Evolutionary conservation across 768 basidiomycete species (phyloP).

Genomic region (Gyrodon lividus): DNA sequence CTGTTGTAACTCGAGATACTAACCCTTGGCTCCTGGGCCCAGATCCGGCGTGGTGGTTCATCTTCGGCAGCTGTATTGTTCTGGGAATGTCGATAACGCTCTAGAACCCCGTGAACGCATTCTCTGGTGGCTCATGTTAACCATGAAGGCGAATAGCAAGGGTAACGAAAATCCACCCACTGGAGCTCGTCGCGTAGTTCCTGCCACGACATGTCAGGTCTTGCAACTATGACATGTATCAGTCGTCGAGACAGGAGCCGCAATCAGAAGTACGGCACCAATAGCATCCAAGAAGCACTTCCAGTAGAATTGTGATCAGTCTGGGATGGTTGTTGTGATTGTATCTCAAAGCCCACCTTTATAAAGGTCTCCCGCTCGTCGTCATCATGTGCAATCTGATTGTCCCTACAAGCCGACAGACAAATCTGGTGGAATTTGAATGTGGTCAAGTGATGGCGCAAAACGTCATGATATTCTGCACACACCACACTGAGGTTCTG

Average conservation of each 20-base stretch:
- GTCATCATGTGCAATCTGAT: constrained; percentile 24
- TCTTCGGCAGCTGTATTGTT: not conserved
- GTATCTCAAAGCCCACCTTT: constrained; percentile 14
- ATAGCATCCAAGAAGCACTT: constrained; percentile 21
- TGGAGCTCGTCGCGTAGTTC: constrained; percentile 18
- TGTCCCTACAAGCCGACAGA: constrained; percentile 28
- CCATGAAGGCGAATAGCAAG: not conserved
- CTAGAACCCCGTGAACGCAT: constrained; percentile 13
- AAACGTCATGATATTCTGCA: not conserved
- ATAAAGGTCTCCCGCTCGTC: constrained; percentile 22
- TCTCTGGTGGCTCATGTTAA: constrained; percentile 5
- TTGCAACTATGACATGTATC: not conserved
- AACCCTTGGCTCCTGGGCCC: constrained; percentile 25
- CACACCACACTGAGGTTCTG: constrained; percentile 19
- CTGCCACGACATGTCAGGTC: constrained; percentile 16
- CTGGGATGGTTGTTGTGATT: not conserved
- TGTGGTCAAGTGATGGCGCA: not conserved
- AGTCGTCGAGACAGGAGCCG: not conserved
- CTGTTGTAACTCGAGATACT: constrained; percentile 9
- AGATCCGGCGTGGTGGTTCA: too few species aligned
- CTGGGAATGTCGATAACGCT: constrained; percentile 6
- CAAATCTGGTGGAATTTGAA: constrained; percentile 19
- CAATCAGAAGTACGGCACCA: not conserved
- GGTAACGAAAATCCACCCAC: constrained; percentile 5
- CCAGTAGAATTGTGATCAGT: not conserved